These are phyloP conservation scores for Oehlia diaphana DNA, from an alignment of 192 early-diverging fungal species.

Conservation along the genomic window DNA sequence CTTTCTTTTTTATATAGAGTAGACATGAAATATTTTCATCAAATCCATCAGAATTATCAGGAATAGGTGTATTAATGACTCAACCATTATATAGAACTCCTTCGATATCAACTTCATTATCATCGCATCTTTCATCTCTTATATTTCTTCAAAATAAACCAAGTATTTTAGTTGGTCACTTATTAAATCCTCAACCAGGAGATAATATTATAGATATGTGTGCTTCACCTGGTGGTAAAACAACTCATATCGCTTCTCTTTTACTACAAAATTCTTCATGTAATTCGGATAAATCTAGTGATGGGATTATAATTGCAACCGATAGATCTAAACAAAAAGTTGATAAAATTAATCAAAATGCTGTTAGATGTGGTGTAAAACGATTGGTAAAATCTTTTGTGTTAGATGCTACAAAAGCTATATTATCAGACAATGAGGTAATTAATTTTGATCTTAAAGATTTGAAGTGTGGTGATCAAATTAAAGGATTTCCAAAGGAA, in stretches of 20 bases:
- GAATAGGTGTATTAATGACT: conserved; percentile 26
- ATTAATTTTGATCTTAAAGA: conserved; percentile 5
- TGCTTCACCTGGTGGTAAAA: conserved; percentile 30
- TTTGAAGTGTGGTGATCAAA: background rate
- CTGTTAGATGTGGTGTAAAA: conserved; percentile 8
- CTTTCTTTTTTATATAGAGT: background rate
- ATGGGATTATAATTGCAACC: conserved; percentile 9
- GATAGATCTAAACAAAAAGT: conserved; percentile 26
- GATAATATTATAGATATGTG: conserved; percentile 4
- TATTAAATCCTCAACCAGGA: conserved; percentile 7
- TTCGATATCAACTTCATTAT: conserved; percentile 3
- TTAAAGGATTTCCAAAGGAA: conserved; percentile 21
- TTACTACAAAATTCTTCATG: background rate
- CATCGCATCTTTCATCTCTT: too few species aligned
- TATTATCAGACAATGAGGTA: background rate
- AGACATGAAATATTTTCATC: conserved; percentile 19
- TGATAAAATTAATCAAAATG: conserved; percentile 15
- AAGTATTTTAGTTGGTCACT: conserved; percentile 13
- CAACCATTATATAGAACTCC: conserved; percentile 27
- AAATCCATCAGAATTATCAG: conserved; percentile 20
- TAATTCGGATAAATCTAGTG: background rate
- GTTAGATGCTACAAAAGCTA: background rate
- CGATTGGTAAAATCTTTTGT: background rate
- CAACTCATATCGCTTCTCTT: conserved; percentile 24
- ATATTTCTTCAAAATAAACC: conserved; percentile 27